These are phyloP conservation scores for Boletus albobrunnescens DNA, from an alignment of 1,284 basidiomycete species.

Conservation along the genomic window DNA sequence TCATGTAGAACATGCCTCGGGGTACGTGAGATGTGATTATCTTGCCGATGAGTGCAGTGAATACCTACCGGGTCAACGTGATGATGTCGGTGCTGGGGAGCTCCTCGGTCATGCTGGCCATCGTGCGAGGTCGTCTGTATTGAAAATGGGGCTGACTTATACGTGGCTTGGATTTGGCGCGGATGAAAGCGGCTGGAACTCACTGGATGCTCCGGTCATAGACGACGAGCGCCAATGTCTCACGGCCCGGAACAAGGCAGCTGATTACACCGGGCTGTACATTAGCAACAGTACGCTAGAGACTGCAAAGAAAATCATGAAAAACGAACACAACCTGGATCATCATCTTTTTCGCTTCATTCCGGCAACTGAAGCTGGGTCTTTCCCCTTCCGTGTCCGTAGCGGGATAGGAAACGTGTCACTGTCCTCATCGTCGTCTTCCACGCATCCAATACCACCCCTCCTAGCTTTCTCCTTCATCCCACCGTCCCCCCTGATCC, in stretches of 20 bases:
- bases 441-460: constrained; percentile 15
- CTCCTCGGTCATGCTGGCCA: constrained; percentile 47
- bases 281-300: constrained; percentile 21
- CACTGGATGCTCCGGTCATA: constrained; percentile 2
- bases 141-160: constrained; percentile 14
- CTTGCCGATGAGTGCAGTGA: neutral
- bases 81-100: constrained; percentile 82
- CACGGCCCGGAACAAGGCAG: constrained; percentile 28
- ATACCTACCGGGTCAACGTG: constrained; percentile 78
- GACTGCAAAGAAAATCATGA: neutral
- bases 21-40: constrained; percentile 8
- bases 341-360: constrained; percentile 58
- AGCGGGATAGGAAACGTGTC: constrained; percentile 64
- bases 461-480: constrained; percentile 1
- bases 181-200: constrained; percentile 25
- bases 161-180: constrained; percentile 12
- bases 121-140: constrained; percentile 11
- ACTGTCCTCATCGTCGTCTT: constrained; percentile 53
- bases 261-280: constrained; percentile 18
- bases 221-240: constrained; percentile 9
- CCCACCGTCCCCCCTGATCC: constrained; percentile 46
- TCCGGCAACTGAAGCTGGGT: constrained; percentile 44
- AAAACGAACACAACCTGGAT: constrained; percentile 5
- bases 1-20: constrained; percentile 80
- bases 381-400: constrained; percentile 56